Percentiles rank a stretch among this genome's conserved stretches.
phyloP scores from a whole-genome alignment of 192 early-diverging fungal species.

The Powellomyces hirtus region DNA sequence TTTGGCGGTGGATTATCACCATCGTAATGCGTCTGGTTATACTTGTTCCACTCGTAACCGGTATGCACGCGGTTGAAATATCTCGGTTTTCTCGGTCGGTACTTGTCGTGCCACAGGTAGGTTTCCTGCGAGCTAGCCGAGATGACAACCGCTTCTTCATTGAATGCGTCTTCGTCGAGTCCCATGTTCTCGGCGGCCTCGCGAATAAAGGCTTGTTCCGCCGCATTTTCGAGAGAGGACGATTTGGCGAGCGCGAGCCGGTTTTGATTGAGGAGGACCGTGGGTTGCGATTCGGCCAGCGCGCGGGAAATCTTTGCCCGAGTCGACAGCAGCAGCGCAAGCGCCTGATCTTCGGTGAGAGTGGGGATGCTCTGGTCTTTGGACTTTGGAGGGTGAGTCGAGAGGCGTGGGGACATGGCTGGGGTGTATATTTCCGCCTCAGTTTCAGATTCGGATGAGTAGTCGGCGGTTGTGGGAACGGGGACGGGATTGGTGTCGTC shows the following conservation, averaged over 20 bases:
- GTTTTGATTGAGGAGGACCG: neutral
- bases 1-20: slow-evolving; percentile 97
- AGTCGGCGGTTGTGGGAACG: slow-evolving; percentile 50
- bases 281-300: neutral
- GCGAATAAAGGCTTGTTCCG: slow-evolving; percentile 44
- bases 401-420: neutral
- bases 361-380: neutral
- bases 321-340: neutral
- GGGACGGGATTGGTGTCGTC: slow-evolving; percentile 39
- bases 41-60: slow-evolving; percentile 99
- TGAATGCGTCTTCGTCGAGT: slow-evolving; percentile 77
- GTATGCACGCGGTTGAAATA: slow-evolving; percentile 97
- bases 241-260: neutral
- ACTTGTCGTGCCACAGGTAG: slow-evolving; percentile 73
- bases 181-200: slow-evolving; percentile 74
- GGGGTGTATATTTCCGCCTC: slow-evolving; percentile 39
- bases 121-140: slow-evolving; percentile 44
- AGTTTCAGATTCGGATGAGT: slow-evolving; percentile 42
- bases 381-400: neutral
- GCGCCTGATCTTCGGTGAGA: neutral
- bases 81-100: slow-evolving; percentile 90
- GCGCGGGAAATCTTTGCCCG: neutral
- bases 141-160: slow-evolving; percentile 55
- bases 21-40: slow-evolving; percentile 98
- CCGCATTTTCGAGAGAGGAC: neutral